Base-by-base conservation (phyloP, 176 grass and related monocot species). In the Zizania latifolia region DNA sequence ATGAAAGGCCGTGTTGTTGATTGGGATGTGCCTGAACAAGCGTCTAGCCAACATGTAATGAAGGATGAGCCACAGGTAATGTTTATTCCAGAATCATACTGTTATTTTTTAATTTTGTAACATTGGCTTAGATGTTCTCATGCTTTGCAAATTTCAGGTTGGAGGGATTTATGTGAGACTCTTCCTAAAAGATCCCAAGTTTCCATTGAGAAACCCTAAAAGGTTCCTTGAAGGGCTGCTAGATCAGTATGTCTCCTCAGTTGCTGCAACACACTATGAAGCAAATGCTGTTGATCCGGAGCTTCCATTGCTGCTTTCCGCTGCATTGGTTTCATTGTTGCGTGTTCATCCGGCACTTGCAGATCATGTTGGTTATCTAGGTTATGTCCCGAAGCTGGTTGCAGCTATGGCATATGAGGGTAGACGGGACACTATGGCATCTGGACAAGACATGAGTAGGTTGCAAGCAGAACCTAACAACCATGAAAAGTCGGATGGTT, bases 361-460 rank as follows among this genome's bases (percentile, higher is more conserved):
- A 72, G 95, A 99, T 70, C 95, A 99, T 90, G 95, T 99, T 55
- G 95, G 95, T 80, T 99, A 99, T 84, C 89, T 99, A 72, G 95
- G 95, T 30, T 99, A 99, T 86, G 95, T 99, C 50, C 95, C 95
- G 48, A 99, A 99, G 79, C 77, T 99, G 41, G 89, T 99, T 77
- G 75, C 95, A 33, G 95, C 95, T 58, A 94, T 99, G 92, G 95
- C 91, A 26, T 91, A 92, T 35, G 95, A 99, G 80, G 95, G 95
- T 83, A 89, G 89, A 81, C 81, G 91, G 76, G 92, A 94, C 31
- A 87, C 86, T 65, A 99, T 99, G 95, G 89, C 95, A 63, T 83
- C 84, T 40, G 84, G 68, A 59, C 91, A 94, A 73, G 40, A 59
- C 39, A 84, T 77, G 63, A 82, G 58, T 89, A 68, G 46, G 78